phyloP scores from a whole-genome alignment of 305 asterid genomes.

The Fraxinus paxiana region DNA sequence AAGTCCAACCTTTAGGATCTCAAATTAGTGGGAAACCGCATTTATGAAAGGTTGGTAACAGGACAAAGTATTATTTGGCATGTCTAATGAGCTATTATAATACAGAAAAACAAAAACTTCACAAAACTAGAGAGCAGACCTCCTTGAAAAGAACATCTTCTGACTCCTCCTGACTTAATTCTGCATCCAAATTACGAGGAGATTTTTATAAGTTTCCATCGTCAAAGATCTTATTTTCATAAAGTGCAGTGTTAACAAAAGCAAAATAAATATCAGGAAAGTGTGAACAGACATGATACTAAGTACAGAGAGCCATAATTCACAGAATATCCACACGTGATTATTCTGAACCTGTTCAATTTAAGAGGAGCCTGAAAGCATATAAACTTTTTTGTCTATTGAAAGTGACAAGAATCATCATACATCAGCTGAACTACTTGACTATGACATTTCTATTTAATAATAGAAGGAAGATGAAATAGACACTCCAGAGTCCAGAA shows the following conservation, averaged over 20 bases:
- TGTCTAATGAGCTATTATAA: not conserved
- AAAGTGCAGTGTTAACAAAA: conserved; percentile 12
- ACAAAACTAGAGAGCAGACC: conserved; percentile 40
- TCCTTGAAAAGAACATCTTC: conserved; percentile 94
- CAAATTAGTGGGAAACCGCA: not conserved
- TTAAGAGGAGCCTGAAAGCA: conserved; percentile 9
- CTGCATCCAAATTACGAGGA: conserved; percentile 52
- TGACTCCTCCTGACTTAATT: conserved; percentile 76
- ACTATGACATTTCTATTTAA: not conserved
- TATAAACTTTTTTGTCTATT: not conserved
- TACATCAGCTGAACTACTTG: not conserved
- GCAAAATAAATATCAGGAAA: not conserved
- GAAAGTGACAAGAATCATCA: not conserved
- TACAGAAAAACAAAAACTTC: conserved; percentile 13
- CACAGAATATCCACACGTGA: not conserved
- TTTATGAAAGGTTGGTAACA: not conserved
- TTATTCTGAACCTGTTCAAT: conserved; percentile 16
- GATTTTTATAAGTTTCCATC: conserved; percentile 12
- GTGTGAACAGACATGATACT: not conserved
- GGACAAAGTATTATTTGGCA: not conserved
- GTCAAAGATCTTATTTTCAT: not conserved
- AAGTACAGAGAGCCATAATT: not conserved
- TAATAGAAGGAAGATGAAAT: not conserved
- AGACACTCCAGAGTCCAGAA: not conserved
- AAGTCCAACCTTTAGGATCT: not conserved